Conservation (phyloP, 78 protist genomes). For the Polysphondylium violaceum region DNA sequence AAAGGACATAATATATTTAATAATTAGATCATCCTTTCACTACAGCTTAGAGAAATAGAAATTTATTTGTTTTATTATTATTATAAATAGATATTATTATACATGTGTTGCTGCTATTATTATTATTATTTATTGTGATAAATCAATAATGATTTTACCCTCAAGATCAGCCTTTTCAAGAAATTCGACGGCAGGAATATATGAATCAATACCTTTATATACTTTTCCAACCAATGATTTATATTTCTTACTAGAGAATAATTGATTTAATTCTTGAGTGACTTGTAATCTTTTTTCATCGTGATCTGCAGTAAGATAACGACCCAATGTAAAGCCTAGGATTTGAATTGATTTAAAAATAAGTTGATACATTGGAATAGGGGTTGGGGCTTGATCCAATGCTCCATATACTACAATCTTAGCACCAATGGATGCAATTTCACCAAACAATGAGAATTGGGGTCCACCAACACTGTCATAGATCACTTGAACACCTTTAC, state of each 20-base stretch:
- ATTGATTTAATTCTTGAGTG: background rate
- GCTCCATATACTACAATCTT: constrained; percentile 25
- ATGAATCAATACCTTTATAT: constrained; percentile 32
- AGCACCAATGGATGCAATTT: background rate
- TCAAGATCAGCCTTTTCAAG: background rate
- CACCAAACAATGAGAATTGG: background rate
- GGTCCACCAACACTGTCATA: constrained; percentile 39
- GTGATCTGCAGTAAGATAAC: too few relatives aligned
- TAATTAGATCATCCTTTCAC: too few relatives aligned
- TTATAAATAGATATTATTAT: too few relatives aligned
- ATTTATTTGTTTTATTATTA: too few relatives aligned
- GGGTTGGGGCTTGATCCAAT: background rate
- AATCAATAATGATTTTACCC: constrained; percentile 36
- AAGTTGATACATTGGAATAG: constrained; percentile 9
- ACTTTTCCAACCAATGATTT: constrained; percentile 28
- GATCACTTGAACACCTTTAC: constrained; percentile 18
- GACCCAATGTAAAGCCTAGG: background rate
- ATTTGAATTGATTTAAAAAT: background rate
- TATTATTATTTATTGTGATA: background rate
- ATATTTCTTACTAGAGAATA: background rate
- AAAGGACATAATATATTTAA: too few relatives aligned
- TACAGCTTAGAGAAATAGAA: too few relatives aligned
- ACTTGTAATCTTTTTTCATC: background rate
- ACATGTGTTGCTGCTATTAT: too few relatives aligned
- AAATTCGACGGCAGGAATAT: background rate